Base-by-base conservation (phyloP, 257 asterid species). In the Catharanthus roseus region DNA sequence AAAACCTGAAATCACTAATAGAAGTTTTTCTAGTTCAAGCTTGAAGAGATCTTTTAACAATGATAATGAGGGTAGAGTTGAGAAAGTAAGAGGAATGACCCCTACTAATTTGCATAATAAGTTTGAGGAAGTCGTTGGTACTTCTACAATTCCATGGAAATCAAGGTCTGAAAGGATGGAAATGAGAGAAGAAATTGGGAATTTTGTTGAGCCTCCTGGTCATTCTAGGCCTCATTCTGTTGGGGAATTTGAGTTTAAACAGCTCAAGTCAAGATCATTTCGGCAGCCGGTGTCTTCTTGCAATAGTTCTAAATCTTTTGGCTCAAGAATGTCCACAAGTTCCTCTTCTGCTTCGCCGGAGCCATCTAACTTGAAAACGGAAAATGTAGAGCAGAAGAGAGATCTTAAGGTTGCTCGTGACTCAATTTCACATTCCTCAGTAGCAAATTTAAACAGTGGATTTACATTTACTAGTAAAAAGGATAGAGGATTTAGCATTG, bases 51-150 rank as follows among this genome's bases (percentile, higher is more conserved):
- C 72, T 34, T 64, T 29, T 60, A 77, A 75, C 64, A 57, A 65
- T 68, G 71, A 58, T 62, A 67, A 18, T 73, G 78, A 79, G 34
- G 80, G 41, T 65, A 76, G 79, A 26, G 84, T 70, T 74, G 77
- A 64, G 41, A 85, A 73, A 69, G 44, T 80, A 24, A 78, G 91
- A 78, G 90, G 92, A 16, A 75, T 85, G 67, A 70, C 60, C 34
- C 89, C 96, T 19, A 45, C 68, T 72, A 86, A 86, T 85, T 86
- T 86, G 89, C 88, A 82, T 74, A 84, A 79, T 77, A 78, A 79
- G 71, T 87, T 87, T 77, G 86, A 87, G 68, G 90, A 86, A 74
- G 86, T 74, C 74, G 53, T 80, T 69, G 87, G 77, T 42, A 72
- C 72, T 65, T 61, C 80, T 12, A 28, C 74, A 7, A 79, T 83